A percentile compares a stretch with the other conserved stretches of the same genome.
These are phyloP conservation scores for Tremellales sp. DNA, from an alignment of 1,284 basidiomycete genomes.

Conservation along the genomic window DNA sequence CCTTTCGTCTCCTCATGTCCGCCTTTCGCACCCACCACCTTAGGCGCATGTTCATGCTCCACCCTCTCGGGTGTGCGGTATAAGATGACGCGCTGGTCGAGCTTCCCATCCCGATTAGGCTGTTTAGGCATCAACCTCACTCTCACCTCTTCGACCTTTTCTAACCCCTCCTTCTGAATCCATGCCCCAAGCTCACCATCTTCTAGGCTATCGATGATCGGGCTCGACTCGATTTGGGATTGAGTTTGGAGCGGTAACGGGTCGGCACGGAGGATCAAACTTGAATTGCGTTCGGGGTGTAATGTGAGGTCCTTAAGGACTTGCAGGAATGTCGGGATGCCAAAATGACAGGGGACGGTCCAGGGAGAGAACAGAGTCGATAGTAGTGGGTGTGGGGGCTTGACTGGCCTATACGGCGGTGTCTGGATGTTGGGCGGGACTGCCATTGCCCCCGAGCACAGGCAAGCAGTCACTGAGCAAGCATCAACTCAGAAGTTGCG, in stretches of 20 bases:
- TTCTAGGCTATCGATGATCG: neutral
- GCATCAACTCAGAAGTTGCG: too few species aligned
- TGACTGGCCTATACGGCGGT: neutral
- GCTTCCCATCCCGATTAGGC: constrained; percentile 33
- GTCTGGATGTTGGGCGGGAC: neutral
- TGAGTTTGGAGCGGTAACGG: constrained; percentile 8
- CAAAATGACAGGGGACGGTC: constrained; percentile 30
- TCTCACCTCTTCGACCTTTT: constrained; percentile 24
- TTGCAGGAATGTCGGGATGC: constrained; percentile 28
- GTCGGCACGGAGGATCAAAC: constrained; percentile 43
- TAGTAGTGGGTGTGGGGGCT: neutral
- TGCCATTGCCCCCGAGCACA: too few species aligned
- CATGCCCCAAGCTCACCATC: constrained; percentile 2
- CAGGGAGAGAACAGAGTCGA: neutral
- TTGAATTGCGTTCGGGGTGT: constrained; percentile 47
- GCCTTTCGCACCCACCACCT: constrained; percentile 1
- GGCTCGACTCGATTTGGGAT: neutral
- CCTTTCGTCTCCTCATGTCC: constrained; percentile 4
- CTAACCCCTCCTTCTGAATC: constrained; percentile 6
- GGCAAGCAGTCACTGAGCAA: too few species aligned
- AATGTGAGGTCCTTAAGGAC: constrained; percentile 32
- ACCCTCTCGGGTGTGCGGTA: constrained; percentile 20
- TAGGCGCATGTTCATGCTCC: neutral
- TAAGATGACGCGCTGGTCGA: constrained; percentile 35
- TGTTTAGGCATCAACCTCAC: constrained; percentile 41